phyloP scores from a whole-genome alignment of 257 asterid genomes.

The Solanum infundibuliforme region DNA sequence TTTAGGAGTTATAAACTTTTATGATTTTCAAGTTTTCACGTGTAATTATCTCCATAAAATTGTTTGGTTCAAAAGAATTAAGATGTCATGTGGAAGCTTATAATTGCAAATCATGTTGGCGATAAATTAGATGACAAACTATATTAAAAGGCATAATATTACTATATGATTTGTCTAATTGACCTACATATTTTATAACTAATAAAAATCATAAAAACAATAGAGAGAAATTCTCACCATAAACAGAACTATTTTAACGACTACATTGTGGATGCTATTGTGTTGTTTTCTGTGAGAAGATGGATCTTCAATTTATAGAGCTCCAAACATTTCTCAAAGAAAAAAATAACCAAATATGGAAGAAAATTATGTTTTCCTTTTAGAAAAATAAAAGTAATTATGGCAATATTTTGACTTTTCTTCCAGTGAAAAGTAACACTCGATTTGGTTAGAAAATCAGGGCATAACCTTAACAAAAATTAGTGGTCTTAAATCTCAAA shows the following conservation, averaged over 20 bases:
- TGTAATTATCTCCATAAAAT: not conserved
- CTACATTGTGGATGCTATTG: not conserved
- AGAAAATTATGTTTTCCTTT: not conserved
- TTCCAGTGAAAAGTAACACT: not conserved
- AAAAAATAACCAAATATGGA: too few species aligned
- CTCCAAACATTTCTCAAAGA: not conserved
- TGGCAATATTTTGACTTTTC: not conserved
- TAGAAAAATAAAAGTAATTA: too few species aligned
- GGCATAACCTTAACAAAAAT: not conserved
- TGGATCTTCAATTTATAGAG: not conserved
- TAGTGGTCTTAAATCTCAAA: not conserved
- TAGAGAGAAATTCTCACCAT: not conserved
- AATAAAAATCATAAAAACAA: not conserved
- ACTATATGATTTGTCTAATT: too few species aligned
- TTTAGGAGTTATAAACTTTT: not conserved
- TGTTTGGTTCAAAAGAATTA: too few species aligned
- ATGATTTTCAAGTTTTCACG: not conserved
- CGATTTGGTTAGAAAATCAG: not conserved
- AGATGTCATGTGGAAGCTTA: not conserved
- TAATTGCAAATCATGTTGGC: too few species aligned
- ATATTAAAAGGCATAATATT: too few species aligned
- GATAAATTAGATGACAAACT: too few species aligned
- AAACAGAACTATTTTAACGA: too few species aligned
- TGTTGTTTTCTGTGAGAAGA: not conserved
- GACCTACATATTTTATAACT: not conserved